phyloP scores from a whole-genome alignment of 2,329 filamentous ascomycete genomes.

The Arthrobotrys pseudoclavata region DNA sequence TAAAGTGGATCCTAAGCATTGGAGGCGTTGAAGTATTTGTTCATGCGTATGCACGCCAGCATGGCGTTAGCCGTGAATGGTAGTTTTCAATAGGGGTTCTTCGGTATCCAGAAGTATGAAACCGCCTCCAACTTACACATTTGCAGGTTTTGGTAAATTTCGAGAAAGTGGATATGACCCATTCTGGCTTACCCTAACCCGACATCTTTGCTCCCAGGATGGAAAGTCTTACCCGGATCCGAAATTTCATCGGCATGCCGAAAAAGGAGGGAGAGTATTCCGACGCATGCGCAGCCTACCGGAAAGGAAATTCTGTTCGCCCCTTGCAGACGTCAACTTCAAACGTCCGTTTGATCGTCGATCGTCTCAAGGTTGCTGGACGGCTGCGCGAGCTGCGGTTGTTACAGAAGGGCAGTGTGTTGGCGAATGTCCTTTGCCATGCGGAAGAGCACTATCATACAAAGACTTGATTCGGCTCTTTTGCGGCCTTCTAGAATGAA shows the following conservation, averaged over 20 bases:
- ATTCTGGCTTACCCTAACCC: slow-evolving; percentile 49
- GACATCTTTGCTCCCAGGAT: slow-evolving; percentile 27
- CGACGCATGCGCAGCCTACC: slow-evolving; percentile 11
- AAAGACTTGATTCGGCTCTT: slow-evolving; percentile 23
- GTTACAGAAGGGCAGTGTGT: slow-evolving; percentile 33
- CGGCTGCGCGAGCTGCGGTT: slow-evolving; percentile 36
- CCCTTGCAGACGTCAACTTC: slow-evolving; percentile 51
- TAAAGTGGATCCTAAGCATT: slow-evolving; percentile 7
- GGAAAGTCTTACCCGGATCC: slow-evolving; percentile 48
- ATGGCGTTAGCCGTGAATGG: not conserved
- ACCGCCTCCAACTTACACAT: slow-evolving; percentile 27
- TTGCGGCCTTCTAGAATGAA: slow-evolving; percentile 33
- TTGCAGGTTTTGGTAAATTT: slow-evolving; percentile 16
- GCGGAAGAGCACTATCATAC: slow-evolving; percentile 36
- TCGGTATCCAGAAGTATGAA: slow-evolving; percentile 1
- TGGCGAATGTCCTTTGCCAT: slow-evolving; percentile 28
- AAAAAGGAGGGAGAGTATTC: slow-evolving; percentile 45
- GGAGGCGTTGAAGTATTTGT: not conserved
- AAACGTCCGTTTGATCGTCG: slow-evolving; percentile 49
- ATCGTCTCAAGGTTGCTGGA: slow-evolving; percentile 25
- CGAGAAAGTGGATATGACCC: slow-evolving; percentile 40
- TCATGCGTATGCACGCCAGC: slow-evolving; percentile 4
- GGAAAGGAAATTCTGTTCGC: slow-evolving; percentile 24
- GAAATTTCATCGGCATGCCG: slow-evolving; percentile 47
- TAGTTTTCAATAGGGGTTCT: not conserved